Evolutionary conservation across 257 asterid genomes (phyloP), one percentile per base, ranked within the genome.

Genomic region (Henckelia pumila): DNA sequence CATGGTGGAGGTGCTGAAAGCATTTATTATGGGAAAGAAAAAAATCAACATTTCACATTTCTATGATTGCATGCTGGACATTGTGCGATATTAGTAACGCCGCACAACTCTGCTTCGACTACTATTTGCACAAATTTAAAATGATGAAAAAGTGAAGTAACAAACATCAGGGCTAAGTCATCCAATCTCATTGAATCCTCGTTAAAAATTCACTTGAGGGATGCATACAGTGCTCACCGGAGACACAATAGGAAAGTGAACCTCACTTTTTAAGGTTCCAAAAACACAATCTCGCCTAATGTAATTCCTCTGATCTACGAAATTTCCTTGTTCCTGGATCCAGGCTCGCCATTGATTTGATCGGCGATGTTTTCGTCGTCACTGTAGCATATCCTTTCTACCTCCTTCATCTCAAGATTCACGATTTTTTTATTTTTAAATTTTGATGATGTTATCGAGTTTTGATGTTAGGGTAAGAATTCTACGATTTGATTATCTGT

Each of bases 1-100:
- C 76, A 68, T 0, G 99, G 99, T 59, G 97, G 97, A 68, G 81
- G 84, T 69, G 95, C 95, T 8, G 96, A 88, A 68, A 91, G 89
- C 53, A 77, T 93, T 65, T 93, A 80, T 66, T 79, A 95, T 4
- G 97, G 99, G 32, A 73, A 81, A 76, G 81, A 83, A 69, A 90
- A n/a, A 90, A 92, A 90, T 93, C 65, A 73, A 85, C 40, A 82
- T 86, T 23, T 56, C 84, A 8, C 95, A 88, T 82, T 94, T 94
- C 83, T 84, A 77, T 33, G 96, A 85, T 52, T 91, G 96, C 83
- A 95, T 91, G 56, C 80, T 85, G 77, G 97, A 88, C 67, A 71
- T 88, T 6, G 85, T 79, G 59, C 84, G 86, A 32, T 92, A 75
- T 69, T 84, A 87, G 73, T 50, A 28, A n/a, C n/a, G n/a, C n/a